phyloP scores from a whole-genome alignment of 2,329 filamentous ascomycete genomes.

The Penicillium frequentans region DNA sequence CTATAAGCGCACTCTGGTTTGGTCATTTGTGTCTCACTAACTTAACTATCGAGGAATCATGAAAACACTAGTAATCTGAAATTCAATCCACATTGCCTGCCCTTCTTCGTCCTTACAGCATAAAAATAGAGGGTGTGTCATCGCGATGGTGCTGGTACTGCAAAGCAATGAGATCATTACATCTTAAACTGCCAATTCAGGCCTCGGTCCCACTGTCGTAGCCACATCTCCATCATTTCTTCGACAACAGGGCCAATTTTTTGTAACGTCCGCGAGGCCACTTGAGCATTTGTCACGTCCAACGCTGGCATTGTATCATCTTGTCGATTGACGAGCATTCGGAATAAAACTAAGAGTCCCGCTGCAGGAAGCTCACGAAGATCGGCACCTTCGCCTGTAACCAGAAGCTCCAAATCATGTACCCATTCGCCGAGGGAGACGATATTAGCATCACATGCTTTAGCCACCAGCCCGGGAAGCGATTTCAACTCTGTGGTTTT shows the following conservation, averaged over 20 bases:
- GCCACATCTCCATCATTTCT: constrained; percentile 5
- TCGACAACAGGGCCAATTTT: background rate
- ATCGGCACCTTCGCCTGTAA: background rate
- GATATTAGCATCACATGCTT: background rate
- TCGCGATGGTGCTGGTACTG: too few relatives aligned
- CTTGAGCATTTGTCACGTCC: background rate
- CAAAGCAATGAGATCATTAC: too few relatives aligned
- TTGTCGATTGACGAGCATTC: background rate
- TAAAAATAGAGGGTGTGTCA: too few relatives aligned
- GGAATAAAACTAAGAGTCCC: background rate
- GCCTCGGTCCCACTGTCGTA: constrained; percentile 3
- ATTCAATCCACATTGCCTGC: too few relatives aligned
- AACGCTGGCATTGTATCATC: background rate
- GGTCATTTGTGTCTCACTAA: background rate
- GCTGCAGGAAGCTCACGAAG: background rate
- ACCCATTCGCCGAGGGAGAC: background rate
- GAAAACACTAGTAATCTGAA: background rate
- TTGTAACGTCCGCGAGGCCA: background rate
- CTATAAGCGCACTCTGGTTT: background rate
- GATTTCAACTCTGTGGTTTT: background rate
- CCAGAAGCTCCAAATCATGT: background rate
- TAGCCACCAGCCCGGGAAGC: background rate
- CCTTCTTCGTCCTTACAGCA: too few relatives aligned
- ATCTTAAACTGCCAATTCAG: background rate
- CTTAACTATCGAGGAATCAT: background rate